Evolutionary conservation across 345 rosid genomes (phyloP), one percentile per base, ranked within the genome.

Genomic region (Triadica sebifera): DNA sequence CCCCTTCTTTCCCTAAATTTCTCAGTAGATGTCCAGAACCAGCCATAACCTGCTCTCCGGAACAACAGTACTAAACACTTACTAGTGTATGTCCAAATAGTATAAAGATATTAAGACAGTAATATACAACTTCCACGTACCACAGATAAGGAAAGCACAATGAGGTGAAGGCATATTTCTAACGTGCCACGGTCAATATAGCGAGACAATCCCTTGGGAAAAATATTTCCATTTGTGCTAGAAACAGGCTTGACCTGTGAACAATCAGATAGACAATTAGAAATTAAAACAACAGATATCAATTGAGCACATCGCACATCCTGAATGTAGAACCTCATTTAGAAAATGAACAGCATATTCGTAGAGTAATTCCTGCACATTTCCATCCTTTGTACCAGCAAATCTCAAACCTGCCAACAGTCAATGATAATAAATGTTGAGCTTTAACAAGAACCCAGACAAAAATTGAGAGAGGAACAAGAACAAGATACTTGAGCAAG

Each of bases 21-120:
- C n/a, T n/a, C n/a, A n/a, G 87, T 70, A 94, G 85, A 87, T 92
- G 89, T 77, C 98, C 98, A 53, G 97, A 91, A 74, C 98, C 98
- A 75, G 98, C 97, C 98, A 94, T 94, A 75, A 94, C 91, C 98
- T 94, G 79, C 72, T 78, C 75, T 74, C 51, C 53, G 25, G 71
- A 75, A 34, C 65, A 72, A 70, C 61, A 76, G 29, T 29, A 2
- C 34, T 63, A 65, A 74, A 52, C 17, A 80, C 62, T 58, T 67
- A 67, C 56, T 46, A 67, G 74, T 74, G 71, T 55, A 29, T 71
- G 59, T 71, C 46, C 47, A 16, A 68, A 12, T 24, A 70, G 55
- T 24, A 29, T 15, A 45, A 43, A 60, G 15, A 62, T 61, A 75
- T 68, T 55, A 37, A n/a, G 34, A 29, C 2, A 53, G 71, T 25